These are phyloP conservation scores for Mycena maculata DNA, from an alignment of 768 basidiomycete species.

Conservation along the genomic window DNA sequence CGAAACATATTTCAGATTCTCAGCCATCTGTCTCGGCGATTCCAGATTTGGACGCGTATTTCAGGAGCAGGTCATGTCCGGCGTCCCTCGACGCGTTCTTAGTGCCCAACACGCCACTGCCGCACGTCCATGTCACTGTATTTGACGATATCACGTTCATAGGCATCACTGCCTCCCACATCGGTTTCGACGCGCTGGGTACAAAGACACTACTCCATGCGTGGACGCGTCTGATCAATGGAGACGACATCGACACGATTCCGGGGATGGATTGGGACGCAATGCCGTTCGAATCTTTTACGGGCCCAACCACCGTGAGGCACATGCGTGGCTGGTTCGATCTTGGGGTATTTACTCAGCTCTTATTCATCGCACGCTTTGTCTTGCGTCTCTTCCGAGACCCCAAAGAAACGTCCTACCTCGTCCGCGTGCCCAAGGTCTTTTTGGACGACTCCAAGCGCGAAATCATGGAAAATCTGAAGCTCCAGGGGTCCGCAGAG, in stretches of 20 bases:
- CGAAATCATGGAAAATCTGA: conserved; percentile 16
- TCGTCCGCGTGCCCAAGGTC: conserved; percentile 18
- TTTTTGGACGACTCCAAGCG: conserved; percentile 11
- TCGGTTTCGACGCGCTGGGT: conserved; percentile 21
- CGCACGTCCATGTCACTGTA: conserved; percentile 16
- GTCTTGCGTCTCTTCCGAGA: background rate
- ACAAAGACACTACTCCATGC: conserved; percentile 13
- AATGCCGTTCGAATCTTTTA: background rate
- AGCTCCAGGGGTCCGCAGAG: conserved; percentile 5
- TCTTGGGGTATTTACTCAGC: background rate
- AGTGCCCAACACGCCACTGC: conserved; percentile 13
- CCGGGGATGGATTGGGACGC: conserved; percentile 14
- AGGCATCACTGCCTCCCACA: conserved; percentile 18
- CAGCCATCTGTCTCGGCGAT: conserved; percentile 1
- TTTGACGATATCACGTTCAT: conserved; percentile 30
- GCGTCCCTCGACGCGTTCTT: conserved; percentile 1
- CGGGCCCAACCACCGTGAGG: background rate
- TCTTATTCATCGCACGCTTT: background rate
- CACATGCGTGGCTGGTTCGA: background rate
- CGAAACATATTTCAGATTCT: background rate
- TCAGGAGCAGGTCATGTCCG: conserved; percentile 10
- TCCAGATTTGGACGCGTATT: conserved; percentile 4
- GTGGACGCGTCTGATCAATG: conserved; percentile 24
- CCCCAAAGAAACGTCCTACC: background rate
- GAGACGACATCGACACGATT: conserved; percentile 22